Percentiles rank a stretch among this genome's conserved stretches.
Evolutionary conservation across 257 asterid genomes (phyloP).

Genomic region (Fraxinus anomala): DNA sequence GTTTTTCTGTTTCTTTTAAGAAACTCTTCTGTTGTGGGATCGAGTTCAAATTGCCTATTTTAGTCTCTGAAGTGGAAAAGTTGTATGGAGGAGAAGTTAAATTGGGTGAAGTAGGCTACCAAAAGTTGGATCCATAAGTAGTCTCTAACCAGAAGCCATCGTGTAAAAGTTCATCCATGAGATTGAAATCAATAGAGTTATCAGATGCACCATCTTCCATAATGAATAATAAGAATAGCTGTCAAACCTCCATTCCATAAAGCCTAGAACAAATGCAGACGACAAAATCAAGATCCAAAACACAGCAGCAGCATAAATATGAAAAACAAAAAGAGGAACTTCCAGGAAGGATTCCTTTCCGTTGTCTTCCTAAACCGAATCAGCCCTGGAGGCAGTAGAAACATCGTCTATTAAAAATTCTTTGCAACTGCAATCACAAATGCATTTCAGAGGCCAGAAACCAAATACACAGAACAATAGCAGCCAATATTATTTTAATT

Average conservation of each 20-base stretch:
- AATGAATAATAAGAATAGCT: slow-evolving; percentile 21
- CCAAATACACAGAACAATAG: too few species aligned
- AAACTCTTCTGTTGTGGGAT: slow-evolving; percentile 31
- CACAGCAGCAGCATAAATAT: slow-evolving; percentile 41
- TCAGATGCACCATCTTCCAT: slow-evolving; percentile 56
- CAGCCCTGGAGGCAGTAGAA: slow-evolving; percentile 33
- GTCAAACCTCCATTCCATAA: slow-evolving; percentile 32
- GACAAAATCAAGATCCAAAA: slow-evolving; percentile 37
- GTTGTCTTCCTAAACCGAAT: slow-evolving; percentile 47
- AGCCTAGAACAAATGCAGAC: slow-evolving; percentile 13
- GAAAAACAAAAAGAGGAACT: slow-evolving; percentile 47
- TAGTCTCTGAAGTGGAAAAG: slow-evolving; percentile 36
- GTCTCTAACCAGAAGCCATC: slow-evolving; percentile 88
- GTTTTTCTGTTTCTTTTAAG: slow-evolving; percentile 33
- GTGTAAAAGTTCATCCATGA: slow-evolving; percentile 60
- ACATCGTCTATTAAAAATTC: slow-evolving; percentile 37
- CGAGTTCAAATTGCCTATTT: slow-evolving; percentile 16
- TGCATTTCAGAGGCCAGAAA: slow-evolving; percentile 22
- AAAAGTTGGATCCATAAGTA: slow-evolving; percentile 52
- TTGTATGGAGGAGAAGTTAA: slow-evolving; percentile 32
- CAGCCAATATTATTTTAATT: too few species aligned
- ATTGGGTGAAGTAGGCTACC: slow-evolving; percentile 40
- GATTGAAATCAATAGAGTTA: slow-evolving; percentile 39
- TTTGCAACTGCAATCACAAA: slow-evolving; percentile 47
- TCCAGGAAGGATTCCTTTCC: slow-evolving; percentile 47